Evolutionary conservation across 495 filamentous ascomycete genomes (phyloP), one percentile per base, ranked within the genome.

Genomic region (Aspergillus conjunctus): DNA sequence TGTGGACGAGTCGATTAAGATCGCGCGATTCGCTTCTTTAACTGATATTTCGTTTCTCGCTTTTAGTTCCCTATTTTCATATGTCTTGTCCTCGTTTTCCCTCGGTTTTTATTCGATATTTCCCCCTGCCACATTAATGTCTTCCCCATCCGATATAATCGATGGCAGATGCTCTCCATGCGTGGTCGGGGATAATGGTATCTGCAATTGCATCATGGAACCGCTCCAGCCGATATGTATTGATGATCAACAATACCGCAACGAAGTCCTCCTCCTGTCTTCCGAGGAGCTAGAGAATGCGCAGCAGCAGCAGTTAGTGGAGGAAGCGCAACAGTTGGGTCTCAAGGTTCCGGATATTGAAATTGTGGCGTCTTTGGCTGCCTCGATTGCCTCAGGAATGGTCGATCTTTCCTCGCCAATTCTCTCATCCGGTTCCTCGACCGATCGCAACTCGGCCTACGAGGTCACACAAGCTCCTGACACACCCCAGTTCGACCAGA

Each of bases 321-420:
- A 77, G 48, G 76, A 79, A 49, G 77, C 77, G 22, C 71, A 63
- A 55, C 58, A 72, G 32, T 67, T 80, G 44, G 77, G 77, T 5
- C 60, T 80, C 46, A 71, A 73, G 37, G 59, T 75, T 15, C 74
- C 75, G 22, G 71, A 73, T 37, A 64, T 76, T 51, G 70, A 76
- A 33, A 66, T 71, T 43, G 66, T 76, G n/a, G 71, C 74, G 22
- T 72, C 75, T 45, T 52, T 80, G 54, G 70, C 76, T 10, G 72
- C 76, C n/a, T 73, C 76, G 31, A 74, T 74, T 43, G 68, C 72
- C 43, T 73, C 73, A 11, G 75, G 73, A 43, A 67, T 74, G 59
- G 62, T 72, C 54, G 76, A 77, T 69, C 57, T 74, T 22, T 71
- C 72, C 21, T 75, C 75, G 5, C 68, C 77, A 0, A 66, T 73